Conservation (phyloP, 75 land plant genomes). For the Picea glauca region DNA sequence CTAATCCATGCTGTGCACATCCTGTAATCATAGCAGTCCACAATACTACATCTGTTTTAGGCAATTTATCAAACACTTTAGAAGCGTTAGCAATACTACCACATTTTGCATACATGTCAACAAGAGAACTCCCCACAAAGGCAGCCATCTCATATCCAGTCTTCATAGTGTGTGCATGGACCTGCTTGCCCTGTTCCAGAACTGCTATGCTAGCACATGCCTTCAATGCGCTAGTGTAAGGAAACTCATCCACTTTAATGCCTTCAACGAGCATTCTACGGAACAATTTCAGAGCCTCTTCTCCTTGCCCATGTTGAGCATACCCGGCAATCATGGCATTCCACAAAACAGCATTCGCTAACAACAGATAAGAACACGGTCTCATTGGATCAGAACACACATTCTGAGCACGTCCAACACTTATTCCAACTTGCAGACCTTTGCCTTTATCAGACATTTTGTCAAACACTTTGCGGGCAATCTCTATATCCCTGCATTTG, state of each 20-base stretch:
- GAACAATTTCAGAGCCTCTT: conserved; percentile 18
- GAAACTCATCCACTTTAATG: conserved; percentile 5
- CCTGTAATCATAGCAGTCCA: conserved; percentile 21
- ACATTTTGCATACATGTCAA: conserved; percentile 26
- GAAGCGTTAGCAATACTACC: conserved; percentile 16
- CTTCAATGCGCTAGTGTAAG: conserved; percentile 4
- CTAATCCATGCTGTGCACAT: conserved; percentile 19
- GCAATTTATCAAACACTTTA: conserved; percentile 10
- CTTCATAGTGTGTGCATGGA: conserved; percentile 4
- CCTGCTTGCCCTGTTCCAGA: conserved; percentile 15
- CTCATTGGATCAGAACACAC: background rate
- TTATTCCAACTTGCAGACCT: no score
- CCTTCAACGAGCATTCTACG: conserved; percentile 10
- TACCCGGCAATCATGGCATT: conserved; percentile 22
- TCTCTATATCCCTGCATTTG: conserved; percentile 16
- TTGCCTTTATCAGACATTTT: background rate
- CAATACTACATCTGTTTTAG: background rate
- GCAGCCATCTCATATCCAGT: conserved; percentile 14
- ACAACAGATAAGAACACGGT: background rate
- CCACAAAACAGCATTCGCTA: conserved; percentile 14
- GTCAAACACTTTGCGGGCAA: background rate
- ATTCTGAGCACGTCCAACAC: background rate
- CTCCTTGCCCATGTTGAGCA: conserved; percentile 11
- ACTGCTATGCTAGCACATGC: conserved; percentile 16
- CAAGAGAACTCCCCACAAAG: conserved; percentile 15